These are phyloP conservation scores for Aphanomyces stellatus DNA, from an alignment of 352 stramenopile species.

Conservation along the genomic window DNA sequence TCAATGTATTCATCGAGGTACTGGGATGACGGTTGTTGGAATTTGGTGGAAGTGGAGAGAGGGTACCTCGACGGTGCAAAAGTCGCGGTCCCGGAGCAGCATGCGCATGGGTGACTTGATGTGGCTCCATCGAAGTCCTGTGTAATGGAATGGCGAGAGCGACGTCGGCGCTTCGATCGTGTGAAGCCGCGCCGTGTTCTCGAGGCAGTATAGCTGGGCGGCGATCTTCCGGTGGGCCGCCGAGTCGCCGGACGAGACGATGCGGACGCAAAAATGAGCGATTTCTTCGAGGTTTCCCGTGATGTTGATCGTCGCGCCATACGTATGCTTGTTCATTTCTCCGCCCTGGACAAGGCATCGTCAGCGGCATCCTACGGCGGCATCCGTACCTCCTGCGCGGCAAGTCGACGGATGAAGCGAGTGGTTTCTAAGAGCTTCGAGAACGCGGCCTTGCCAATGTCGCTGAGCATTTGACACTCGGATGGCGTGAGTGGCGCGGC, in stretches of 20 bases:
- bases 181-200: constrained; percentile 7
- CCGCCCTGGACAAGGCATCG: neutral
- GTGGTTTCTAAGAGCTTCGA: constrained; percentile 20
- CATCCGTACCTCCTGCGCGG: neutral
- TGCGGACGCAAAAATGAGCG: constrained; percentile 12
- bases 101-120: constrained; percentile 20
- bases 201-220: constrained; percentile 8
- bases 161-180: constrained; percentile 14
- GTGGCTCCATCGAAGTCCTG: constrained; percentile 16
- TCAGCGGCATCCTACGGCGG: neutral
- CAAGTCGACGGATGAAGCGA: constrained; percentile 3
- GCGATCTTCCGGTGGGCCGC: constrained; percentile 15
- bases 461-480: constrained; percentile 17
- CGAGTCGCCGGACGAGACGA: constrained; percentile 10
- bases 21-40: neutral
- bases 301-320: constrained; percentile 13
- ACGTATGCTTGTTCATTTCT: neutral
- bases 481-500: constrained; percentile 8
- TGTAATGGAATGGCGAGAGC: constrained; percentile 16
- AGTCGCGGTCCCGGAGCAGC: constrained; percentile 17
- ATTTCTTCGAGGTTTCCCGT: constrained; percentile 17
- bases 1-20: constrained; percentile 20
- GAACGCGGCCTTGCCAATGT: constrained; percentile 15
- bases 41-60: neutral
- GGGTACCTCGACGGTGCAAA: constrained; percentile 18